Base-by-base conservation (phyloP, 768 basidiomycete species). In the Stropharia rugosoannulata region DNA sequence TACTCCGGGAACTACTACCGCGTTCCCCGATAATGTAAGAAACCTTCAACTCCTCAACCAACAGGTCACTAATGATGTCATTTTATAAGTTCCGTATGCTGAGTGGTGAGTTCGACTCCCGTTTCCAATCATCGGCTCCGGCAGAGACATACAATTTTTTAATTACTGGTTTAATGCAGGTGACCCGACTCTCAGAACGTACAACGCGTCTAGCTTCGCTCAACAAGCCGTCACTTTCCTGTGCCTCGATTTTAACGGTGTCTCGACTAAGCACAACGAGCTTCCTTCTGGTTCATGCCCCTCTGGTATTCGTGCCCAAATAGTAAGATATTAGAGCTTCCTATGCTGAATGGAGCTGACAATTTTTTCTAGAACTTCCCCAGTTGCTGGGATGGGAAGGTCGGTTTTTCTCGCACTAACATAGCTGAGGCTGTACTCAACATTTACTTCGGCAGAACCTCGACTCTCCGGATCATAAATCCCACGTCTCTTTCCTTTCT, bases 321-420 rank as follows among this genome's bases (percentile, higher is more conserved):
- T 82, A 47, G 80, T 80, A 61, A 46, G 76, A 18, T 4, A 13
- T 71, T 2, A 3, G 38, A 51, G 27, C 44, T 1, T 40, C 7
- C 18, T 15, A 4, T 29, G 29, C 11, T 4, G 12, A 13, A 10
- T 6, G 13, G 18, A 22, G 9, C 27, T 44, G 39, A 43, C 25
- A 44, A 22, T 13, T 9, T 32, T 19, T 39, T 49, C 45, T 49
- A 81, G 78, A 80, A 80, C 60, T 79, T 81, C 68, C 78, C 75
- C 7, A 80, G 76, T 55, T 83, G 81, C 64, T 83, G 81, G 81
- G 77, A 83, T 61, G 81, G 81, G 57, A 75, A 77, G 75, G 79
- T 79, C 50, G 36, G 59, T 49, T 42, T 7, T 18, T 29, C 29
- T 38, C 16, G 44, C 12, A 8, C n/a, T 15, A 13, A 15, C 16